phyloP scores from a whole-genome alignment of 2,329 filamentous ascomycete genomes.

The Fusarium papillatum region DNA sequence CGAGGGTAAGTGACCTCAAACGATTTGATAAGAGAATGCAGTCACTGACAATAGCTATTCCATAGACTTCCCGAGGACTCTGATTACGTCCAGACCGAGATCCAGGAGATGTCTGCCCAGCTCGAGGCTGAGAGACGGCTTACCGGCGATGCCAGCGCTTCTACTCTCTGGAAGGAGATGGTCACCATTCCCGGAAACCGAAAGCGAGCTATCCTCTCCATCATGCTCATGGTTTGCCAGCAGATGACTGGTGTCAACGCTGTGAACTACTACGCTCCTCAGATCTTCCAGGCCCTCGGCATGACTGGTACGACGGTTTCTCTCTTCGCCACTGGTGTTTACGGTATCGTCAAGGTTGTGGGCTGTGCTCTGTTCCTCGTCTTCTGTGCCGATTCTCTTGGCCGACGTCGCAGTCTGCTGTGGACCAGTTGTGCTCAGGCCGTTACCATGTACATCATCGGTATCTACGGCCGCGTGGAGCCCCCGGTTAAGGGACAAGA shows the following conservation, averaged over 20 bases:
- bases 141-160: constrained; percentile 63
- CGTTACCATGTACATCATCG: constrained; percentile 76
- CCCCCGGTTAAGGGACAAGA: constrained; percentile 66
- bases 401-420: constrained; percentile 70
- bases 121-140: constrained; percentile 74
- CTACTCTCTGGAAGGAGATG: constrained; percentile 75
- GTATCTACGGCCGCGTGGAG: constrained; percentile 75
- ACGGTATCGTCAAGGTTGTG: constrained; percentile 78
- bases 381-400: constrained; percentile 78
- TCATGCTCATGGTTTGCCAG: constrained; percentile 75
- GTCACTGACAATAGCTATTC: constrained; percentile 3
- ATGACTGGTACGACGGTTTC: constrained; percentile 67
- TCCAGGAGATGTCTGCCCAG: constrained; percentile 71
- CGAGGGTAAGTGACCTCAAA: constrained; percentile 45
- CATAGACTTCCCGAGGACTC: constrained; percentile 64
- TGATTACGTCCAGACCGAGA: constrained; percentile 69
- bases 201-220: constrained; percentile 73
- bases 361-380: constrained; percentile 75
- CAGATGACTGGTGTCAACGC: constrained; percentile 76
- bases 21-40: too few relatives aligned
- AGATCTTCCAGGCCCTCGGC: constrained; percentile 77
- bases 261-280: constrained; percentile 75
- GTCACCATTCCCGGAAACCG: constrained; percentile 72
- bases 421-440: constrained; percentile 76
- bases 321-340: constrained; percentile 81